Base-by-base conservation (phyloP, 73 alveolate species). In the Strombidium stylifer region DNA sequence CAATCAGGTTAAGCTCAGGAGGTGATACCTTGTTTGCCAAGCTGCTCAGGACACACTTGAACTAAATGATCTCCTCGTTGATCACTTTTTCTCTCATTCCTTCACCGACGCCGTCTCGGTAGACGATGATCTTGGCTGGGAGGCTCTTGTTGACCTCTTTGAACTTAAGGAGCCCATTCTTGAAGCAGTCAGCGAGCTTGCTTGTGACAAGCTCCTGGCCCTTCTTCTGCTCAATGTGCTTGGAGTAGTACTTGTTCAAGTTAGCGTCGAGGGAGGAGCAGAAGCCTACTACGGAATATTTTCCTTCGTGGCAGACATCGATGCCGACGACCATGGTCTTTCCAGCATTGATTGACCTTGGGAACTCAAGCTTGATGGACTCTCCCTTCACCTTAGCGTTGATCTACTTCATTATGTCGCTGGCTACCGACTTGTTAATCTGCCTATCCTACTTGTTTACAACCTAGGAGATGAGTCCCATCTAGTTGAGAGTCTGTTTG, bases 61-160 rank as follows among this genome's bases (percentile, higher is more conserved):
- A 51, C 68, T 82, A 81, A 19, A 71, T 59, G 31, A 84, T 45
- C 76, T 89, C 97, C 15, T 51, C 46, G 47, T 80, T 53, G 51
- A 89, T 59, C 35, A 46, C 72, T 32, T 81, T 71, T 41, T 62
- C 44, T 47, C 84, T 75, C 78, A 66, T 73, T 0, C 79, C 85
- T 0, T 84, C 83, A 7, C 93, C 84, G 7, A 89, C 97, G 19
- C 94, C 94, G 73, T 84, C 93, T 72, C 97, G 71, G 78, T 79
- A 89, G 20, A 89, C 64, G 20, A 89, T 58, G 21, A 89, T 64
- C 28, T 81, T 82, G 25, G 66, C 81, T 11, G 94, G 94, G 52
- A 55, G 56, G 66, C 58, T 85, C 24, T 56, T 80, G 34, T 69
- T 30, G 39, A 69, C 42, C 36, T 76, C 72, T 27, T 47, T 25